phyloP scores from a whole-genome alignment of 208 protist genomes.

The Trypanosoma avium region DNA sequence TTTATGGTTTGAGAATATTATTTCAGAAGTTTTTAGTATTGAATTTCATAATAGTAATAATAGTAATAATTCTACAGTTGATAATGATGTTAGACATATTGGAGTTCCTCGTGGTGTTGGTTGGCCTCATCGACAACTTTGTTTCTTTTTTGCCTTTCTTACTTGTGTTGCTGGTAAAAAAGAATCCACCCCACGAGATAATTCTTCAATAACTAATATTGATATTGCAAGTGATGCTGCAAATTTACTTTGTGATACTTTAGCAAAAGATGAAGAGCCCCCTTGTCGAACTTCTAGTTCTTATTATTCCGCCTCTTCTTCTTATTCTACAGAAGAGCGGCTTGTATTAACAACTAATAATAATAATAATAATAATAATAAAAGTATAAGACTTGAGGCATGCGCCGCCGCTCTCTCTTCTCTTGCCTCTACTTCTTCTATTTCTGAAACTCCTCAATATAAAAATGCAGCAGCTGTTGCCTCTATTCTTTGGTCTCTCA shows the following conservation, averaged over 20 bases:
- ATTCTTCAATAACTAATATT: not conserved
- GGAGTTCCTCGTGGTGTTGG: not conserved
- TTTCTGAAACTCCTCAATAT: constrained; percentile 33
- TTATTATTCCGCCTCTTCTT: too few relatives aligned
- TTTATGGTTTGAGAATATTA: not conserved
- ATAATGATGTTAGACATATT: not conserved
- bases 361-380: not conserved
- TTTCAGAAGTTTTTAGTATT: not conserved
- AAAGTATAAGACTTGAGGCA: constrained; percentile 18
- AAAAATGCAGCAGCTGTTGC: constrained; percentile 39
- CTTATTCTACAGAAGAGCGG: not conserved
- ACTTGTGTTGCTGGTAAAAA: constrained; percentile 25
- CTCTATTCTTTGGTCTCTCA: constrained; percentile 40
- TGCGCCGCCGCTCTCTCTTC: constrained; percentile 29
- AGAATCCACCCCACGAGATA: not conserved
- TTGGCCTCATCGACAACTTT: constrained; percentile 18
- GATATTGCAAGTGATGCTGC: constrained; percentile 14
- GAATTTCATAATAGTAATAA: not conserved
- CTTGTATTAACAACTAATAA: not conserved
- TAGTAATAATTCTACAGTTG: not conserved
- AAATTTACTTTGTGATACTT: not conserved
- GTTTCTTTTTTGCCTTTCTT: constrained; percentile 41
- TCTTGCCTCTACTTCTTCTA: constrained; percentile 34
- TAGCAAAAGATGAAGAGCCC: not conserved
- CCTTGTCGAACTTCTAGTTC: too few relatives aligned